Base-by-base conservation (phyloP, 169 alveolate species). In the Plasmodium sp. region DNA sequence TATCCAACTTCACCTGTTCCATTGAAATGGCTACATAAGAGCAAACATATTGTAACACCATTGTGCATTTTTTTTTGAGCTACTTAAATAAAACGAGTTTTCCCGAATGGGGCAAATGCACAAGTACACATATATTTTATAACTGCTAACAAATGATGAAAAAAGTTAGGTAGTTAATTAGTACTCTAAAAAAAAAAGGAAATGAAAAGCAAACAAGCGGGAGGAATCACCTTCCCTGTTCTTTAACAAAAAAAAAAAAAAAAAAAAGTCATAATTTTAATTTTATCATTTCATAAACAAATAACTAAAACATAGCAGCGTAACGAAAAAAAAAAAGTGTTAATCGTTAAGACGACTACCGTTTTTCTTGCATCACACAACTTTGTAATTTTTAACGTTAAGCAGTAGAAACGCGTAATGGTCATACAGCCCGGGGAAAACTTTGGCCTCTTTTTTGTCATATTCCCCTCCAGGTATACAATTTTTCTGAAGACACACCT, bases 391-490 rank as follows among this genome's bases (percentile, higher is more conserved):
- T 74, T 71, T 93, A 33, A 74, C 41, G 86, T 51, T 73, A 51
- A 86, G 93, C 16, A 93, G 81, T 74, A 51, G 84, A 58, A 36
- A 83, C 34, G 93, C 92, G 33, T 74, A 86, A 81, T 93, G 93
- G 43, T 86, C 84, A 83, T 73, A 51, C 74, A 93, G 36, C 31
- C 75, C 88, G 22, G 92, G 82, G 27, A 58, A 84, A 45, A 43
- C 34, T 16, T 93, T 77, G n/a, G 51, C 41, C 34, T 79, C 33
- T 74, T 79, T 79, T 67, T 71, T 82, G 16, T 93, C 22, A 18
- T 48, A 14, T 84, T 34, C 16, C 48, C 88, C 81, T 58, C 88
- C 71, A n/a, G 81, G 41, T 7, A 33, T 27, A 36, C 36, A 77
- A 79, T 74, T 71, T 39, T 51, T 62, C 48, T 45, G 82, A 33